Base-by-base conservation (phyloP, 176 grass and related monocot species). In the Areca catechu region DNA sequence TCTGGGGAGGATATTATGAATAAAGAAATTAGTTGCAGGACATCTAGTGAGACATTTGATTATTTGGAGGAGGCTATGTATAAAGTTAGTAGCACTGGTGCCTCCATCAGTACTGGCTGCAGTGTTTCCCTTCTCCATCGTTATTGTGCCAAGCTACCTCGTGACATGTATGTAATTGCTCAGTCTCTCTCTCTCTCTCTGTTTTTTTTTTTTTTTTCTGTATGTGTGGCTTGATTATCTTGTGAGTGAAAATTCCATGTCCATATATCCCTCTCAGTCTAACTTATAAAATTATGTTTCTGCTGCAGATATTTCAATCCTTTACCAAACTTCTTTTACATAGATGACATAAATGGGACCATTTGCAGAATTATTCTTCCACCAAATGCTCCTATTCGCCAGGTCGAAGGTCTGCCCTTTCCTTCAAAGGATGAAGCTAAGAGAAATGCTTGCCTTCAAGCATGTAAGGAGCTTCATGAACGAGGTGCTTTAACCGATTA, bases 61-160 rank as follows among this genome's bases (percentile, higher is more conserved):
- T 64, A 73, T 74, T 85, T 84, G 47, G 68, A 84, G 68, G 86
- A 90, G 54, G 79, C 49, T 37, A 75, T 53, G 54, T 96, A 96
- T 87, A 76, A 43, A 66, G 91, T 96, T 49, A 54, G 67, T 54
- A 73, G 62, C 23, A 96, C 86, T 24, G 91, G 91, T 57, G 91
- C 91, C 56, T 90, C 86, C 37, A 90, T 96, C 73, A 96, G 83
- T 71, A 84, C 91, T 29, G 80, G 77, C 59, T 76, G 77, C 52
- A 90, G 91, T 71, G 76, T 96, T 65, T 90, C 91, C 68, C 77
- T 96, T 57, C 69, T 96, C 48, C 82, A 90, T 73, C 68, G 60
- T 50, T 96, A 96, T 49, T 96, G 91, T 37, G 78, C 63, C 49
- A 96, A 87, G 73, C 91, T 96, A 71, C 86, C 91, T 67, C 70